Evolutionary conservation across 2,329 filamentous ascomycete genomes (phyloP).

Genomic region (Aureobasidium subglaciale): DNA sequence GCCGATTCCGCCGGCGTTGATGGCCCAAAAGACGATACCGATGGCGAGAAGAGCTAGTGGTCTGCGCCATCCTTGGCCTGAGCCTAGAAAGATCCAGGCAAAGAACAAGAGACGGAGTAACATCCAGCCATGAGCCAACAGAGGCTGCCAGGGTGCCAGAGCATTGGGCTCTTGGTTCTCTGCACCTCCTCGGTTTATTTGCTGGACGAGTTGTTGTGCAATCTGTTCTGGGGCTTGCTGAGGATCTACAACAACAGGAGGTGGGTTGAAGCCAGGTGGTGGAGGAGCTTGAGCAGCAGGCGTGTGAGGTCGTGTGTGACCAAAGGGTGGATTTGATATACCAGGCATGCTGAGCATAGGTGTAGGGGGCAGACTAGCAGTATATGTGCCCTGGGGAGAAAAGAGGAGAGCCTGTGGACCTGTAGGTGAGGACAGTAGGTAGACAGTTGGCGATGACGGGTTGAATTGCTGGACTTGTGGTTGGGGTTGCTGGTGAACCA

Average conservation of each 20-base stretch:
- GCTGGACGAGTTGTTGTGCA: conserved; percentile 3
- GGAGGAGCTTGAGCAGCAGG: neutral
- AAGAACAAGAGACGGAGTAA: conserved; percentile 52
- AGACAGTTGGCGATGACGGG: conserved; percentile 21
- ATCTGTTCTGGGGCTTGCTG: conserved; percentile 1
- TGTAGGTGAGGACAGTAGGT: conserved; percentile 38
- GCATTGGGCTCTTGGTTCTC: conserved; percentile 1
- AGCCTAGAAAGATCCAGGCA: conserved; percentile 50
- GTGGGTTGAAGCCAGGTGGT: neutral
- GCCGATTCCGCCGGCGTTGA: conserved; percentile 25
- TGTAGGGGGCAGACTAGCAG: conserved; percentile 14
- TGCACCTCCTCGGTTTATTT: neutral
- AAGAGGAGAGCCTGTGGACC: conserved; percentile 41
- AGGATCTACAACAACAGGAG: neutral
- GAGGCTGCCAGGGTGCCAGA: conserved; percentile 24
- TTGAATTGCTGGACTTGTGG: conserved; percentile 17
- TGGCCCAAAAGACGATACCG: conserved; percentile 35
- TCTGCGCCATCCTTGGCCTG: conserved; percentile 37
- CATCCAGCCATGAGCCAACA: conserved; percentile 47
- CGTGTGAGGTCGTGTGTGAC: neutral
- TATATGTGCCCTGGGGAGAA: conserved; percentile 31
- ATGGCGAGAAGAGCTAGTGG: conserved; percentile 35
- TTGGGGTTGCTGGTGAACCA: neutral
- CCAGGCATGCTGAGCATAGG: neutral
- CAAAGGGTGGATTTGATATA: neutral